Base-by-base conservation (phyloP, 2,329 filamentous ascomycete genomes). In the Fusarium concolor region DNA sequence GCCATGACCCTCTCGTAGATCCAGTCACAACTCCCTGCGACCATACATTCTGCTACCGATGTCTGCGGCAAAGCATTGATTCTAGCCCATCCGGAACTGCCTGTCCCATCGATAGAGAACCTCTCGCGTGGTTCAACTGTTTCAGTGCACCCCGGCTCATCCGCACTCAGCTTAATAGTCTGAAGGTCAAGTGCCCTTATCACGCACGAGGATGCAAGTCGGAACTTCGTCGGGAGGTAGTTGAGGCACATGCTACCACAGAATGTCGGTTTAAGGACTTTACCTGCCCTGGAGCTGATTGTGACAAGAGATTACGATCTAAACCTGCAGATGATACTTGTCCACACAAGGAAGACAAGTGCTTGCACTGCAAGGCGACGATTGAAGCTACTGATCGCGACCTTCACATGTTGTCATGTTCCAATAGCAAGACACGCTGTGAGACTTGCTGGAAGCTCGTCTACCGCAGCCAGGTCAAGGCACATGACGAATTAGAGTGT, bases 41-140 rank as follows among this genome's bases (percentile, higher is more conserved):
- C 59, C 89, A 91, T 74, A 88, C 87, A 14, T 91, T 91, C 74
- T 91, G 89, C 71, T 83, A 84, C 51, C 80, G 80, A 6, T 91
- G 89, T 72, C 79, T 90, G 50, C 78, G 79, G 28, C 74, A 79
- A 31, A 79, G 79, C 69, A 79, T 81, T 45, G 73, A 78, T 12
- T 79, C 78, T 3, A 81, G 79, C 42, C 79, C 79, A 9, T 78
- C 79, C 2, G 78, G 79, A 7, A 76, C 77, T 3, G 76, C 80
- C 33, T 90, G 88, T 60, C 88, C 88, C 4, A 84, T 90, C 56
- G 88, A 90, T 74, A 82, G 88, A n/a, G 81, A 81, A 15, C 77
- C 79, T 12, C 50, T 81, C 10, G 64, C 71, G 14, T 81, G 79
- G 79, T 68, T 74, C 8, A 79, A 80, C 52, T 81, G 79, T 59